phyloP scores from a whole-genome alignment of 129 eudicot species.

The Flaveria sonorensis region DNA sequence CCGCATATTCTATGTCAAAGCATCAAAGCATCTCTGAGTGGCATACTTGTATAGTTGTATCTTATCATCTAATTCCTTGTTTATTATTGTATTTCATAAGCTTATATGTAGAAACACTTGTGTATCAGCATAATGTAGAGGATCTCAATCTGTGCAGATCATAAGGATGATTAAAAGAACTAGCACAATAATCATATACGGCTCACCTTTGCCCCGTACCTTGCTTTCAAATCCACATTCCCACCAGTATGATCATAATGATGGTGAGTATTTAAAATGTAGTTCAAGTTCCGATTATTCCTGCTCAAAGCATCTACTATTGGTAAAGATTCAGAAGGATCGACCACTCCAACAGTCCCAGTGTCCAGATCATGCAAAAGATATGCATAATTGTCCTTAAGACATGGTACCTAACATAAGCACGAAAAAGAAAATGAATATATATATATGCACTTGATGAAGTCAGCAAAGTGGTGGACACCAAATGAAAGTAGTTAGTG shows the following conservation, averaged over 20 bases:
- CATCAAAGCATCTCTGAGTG: too few relatives aligned
- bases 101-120: too few relatives aligned
- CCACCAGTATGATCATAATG: slow-evolving; percentile 98
- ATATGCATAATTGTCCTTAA: slow-evolving; percentile 84
- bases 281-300: slow-evolving; percentile 75
- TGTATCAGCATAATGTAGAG: too few relatives aligned
- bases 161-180: too few relatives aligned
- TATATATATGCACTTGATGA: background rate
- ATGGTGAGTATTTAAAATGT: slow-evolving; percentile 89
- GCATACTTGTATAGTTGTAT: too few relatives aligned
- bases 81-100: too few relatives aligned
- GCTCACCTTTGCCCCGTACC: slow-evolving; percentile 97
- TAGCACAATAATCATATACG: background rate
- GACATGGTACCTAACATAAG: slow-evolving; percentile 70
- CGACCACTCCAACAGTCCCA: slow-evolving; percentile 98
- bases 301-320: slow-evolving; percentile 71
- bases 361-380: slow-evolving; percentile 82
- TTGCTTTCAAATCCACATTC: slow-evolving; percentile 81
- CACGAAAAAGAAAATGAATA: slow-evolving; percentile 1
- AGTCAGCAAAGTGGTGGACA: slow-evolving; percentile 4
- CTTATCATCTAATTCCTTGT: too few relatives aligned
- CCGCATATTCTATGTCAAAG: background rate
- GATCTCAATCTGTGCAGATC: too few relatives aligned
- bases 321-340: slow-evolving; percentile 91
- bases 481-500: background rate